Base-by-base conservation (phyloP, 2,329 filamentous ascomycete genomes). In the Seiridium cupressi region DNA sequence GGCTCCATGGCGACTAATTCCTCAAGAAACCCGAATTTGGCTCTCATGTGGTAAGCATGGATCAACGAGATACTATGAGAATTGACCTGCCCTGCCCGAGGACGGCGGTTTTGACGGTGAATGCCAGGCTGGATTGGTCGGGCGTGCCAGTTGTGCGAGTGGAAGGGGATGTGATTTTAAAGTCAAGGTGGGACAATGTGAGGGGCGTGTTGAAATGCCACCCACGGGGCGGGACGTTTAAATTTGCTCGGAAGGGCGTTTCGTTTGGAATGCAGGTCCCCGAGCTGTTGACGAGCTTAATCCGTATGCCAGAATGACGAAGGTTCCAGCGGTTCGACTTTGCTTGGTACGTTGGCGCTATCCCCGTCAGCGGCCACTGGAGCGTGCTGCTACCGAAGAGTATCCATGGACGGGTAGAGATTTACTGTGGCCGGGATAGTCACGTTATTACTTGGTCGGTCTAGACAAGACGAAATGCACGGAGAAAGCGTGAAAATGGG, bases 1-100 rank as follows among this genome's bases (percentile, higher is more conserved):
- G 86, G 84, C 74, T 89, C 86, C 86, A 89, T 89, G 66, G 67
- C 73, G 40, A 9, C 44, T 56, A 44, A 44, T 36, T 35, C 49
- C 49, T 38, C 10, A 38, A 53, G 34, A 53, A 31, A 6, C 32
- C 49, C 18, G 49, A 35, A 13, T 32, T 36, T 35, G 35, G 49
- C 31, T 32, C 49, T 53, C 26, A n/a, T 36, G 38, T 7, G 49
- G 31, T 53, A 2, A 53, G 32, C 49, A 58, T 58, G 34, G 51
- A 53, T 44, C 40, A 38, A 42, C 26, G 38, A 9, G 9, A 13
- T 32, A 42, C 31, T 38, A 35, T 55, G 44, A 44, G 35, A 35
- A 34, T n/a, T n/a, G 34, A 18, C n/a, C 36, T 38, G 44, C 38
- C 57, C 48, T 10, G 40, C 11, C 10, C 38, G 40, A 5, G 18